Percentiles rank a stretch among this genome's conserved stretches.
Conservation (phyloP, 2,329 filamentous ascomycete species). For the Colletotrichum musae region DNA sequence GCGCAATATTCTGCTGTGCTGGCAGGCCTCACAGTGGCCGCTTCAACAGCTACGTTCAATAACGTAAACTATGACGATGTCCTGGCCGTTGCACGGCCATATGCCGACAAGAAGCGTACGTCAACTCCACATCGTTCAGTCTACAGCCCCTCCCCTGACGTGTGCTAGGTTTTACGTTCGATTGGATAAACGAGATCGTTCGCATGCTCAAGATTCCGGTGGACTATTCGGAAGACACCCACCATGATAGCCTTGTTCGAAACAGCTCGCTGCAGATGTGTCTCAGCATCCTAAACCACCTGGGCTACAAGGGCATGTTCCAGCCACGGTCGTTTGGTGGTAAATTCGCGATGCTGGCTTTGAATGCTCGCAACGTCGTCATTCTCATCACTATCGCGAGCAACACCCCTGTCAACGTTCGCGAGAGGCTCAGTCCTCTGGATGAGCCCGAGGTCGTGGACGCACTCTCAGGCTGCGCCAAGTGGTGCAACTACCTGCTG, state of each 20-base stretch:
- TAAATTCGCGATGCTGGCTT: slow-evolving; percentile 80
- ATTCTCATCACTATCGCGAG: slow-evolving; percentile 76
- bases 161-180: slow-evolving; percentile 68
- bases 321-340: slow-evolving; percentile 75
- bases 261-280: slow-evolving; percentile 82
- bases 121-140: not conserved
- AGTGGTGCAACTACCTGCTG: slow-evolving; percentile 83
- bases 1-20: slow-evolving; percentile 71
- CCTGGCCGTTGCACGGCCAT: slow-evolving; percentile 75
- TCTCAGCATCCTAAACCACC: slow-evolving; percentile 82
- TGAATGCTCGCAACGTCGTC: slow-evolving; percentile 82
- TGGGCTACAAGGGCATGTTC: slow-evolving; percentile 79
- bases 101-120: slow-evolving; percentile 54
- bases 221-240: slow-evolving; percentile 85
- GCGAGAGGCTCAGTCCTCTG: slow-evolving; percentile 70
- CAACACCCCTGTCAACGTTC: slow-evolving; percentile 67
- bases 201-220: slow-evolving; percentile 79
- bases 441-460: slow-evolving; percentile 82
- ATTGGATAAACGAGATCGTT: slow-evolving; percentile 77
- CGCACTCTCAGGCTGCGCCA: slow-evolving; percentile 80
- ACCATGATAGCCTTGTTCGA: slow-evolving; percentile 79
- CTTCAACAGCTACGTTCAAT: slow-evolving; percentile 61
- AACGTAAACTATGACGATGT: slow-evolving; percentile 78
- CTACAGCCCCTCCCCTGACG: not conserved
- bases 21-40: slow-evolving; percentile 71